Conservation (phyloP, 306 rosid genomes). For the Quercus aquifolioides region DNA sequence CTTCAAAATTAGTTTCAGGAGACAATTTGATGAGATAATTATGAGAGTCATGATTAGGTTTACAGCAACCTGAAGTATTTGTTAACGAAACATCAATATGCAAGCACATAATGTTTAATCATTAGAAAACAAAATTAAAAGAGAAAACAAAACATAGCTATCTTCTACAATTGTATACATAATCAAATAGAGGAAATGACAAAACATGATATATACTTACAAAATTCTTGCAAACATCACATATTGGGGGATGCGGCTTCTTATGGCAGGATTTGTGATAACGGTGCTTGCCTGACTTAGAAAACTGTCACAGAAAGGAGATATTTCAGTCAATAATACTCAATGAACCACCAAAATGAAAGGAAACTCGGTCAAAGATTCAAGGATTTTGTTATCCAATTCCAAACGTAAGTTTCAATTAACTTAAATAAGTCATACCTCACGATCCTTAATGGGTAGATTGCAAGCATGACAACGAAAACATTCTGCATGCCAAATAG, state of each 20-base stretch:
- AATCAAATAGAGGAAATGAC: too few relatives aligned
- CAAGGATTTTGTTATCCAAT: conserved; percentile 8
- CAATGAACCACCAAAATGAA: background rate
- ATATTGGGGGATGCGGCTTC: too few relatives aligned
- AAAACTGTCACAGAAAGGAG: conserved; percentile 52
- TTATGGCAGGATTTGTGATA: too few relatives aligned
- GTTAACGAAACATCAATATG: background rate
- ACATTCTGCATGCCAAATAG: conserved; percentile 92
- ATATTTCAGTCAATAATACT: conserved; percentile 15
- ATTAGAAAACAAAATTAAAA: too few relatives aligned
- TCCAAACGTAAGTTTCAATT: conserved; percentile 2
- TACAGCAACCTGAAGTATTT: background rate
- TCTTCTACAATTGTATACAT: too few relatives aligned
- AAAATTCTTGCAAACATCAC: too few relatives aligned
- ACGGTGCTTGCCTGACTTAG: conserved; percentile 67
- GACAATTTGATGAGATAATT: background rate
- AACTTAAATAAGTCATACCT: conserved; percentile 44
- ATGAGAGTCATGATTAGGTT: background rate
- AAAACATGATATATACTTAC: too few relatives aligned
- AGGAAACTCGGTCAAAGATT: background rate
- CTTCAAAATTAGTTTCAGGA: background rate
- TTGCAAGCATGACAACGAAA: conserved; percentile 78
- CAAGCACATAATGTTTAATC: background rate
- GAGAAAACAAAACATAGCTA: too few relatives aligned
- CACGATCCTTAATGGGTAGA: conserved; percentile 74